These are phyloP conservation scores for Saccharomycopsis javanensis DNA, from an alignment of 805 yeast species.

Conservation along the genomic window DNA sequence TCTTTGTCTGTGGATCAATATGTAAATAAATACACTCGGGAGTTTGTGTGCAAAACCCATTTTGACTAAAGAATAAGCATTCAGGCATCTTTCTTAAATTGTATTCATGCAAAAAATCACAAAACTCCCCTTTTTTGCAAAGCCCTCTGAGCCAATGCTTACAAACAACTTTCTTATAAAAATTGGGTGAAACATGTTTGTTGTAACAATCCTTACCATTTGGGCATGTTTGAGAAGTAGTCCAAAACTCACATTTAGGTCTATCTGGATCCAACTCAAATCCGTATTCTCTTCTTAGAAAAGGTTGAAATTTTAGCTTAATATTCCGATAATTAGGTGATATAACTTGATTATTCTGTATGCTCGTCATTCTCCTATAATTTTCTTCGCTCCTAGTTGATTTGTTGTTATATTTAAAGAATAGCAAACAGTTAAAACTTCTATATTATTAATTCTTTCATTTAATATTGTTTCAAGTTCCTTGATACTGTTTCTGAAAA, in stretches of 20 bases:
- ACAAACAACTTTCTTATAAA: constrained; percentile 76
- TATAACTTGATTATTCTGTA: constrained; percentile 20
- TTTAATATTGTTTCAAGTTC: neutral
- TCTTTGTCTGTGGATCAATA: constrained; percentile 77
- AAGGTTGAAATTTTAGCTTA: constrained; percentile 68
- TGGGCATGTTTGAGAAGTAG: constrained; percentile 67
- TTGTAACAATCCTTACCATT: constrained; percentile 77
- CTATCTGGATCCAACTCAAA: constrained; percentile 83
- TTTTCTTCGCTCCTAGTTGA: too few species aligned
- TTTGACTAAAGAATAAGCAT: constrained; percentile 74
- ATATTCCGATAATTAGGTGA: constrained; percentile 24
- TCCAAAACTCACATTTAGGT: constrained; percentile 71
- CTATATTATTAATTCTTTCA: too few species aligned
- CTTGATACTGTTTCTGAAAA: neutral
- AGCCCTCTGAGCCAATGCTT: constrained; percentile 97
- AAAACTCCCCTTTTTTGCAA: constrained; percentile 92
- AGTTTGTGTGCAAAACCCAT: constrained; percentile 80
- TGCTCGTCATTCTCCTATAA: neutral
- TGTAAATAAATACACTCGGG: constrained; percentile 93
- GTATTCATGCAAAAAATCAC: constrained; percentile 94
- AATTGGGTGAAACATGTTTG: constrained; percentile 65
- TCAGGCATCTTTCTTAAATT: constrained; percentile 94
- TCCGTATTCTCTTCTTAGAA: constrained; percentile 67
- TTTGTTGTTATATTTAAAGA: neutral
- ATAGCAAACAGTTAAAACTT: neutral